Evolutionary conservation across 2,329 filamentous ascomycete species (phyloP), one percentile per base, ranked within the genome.

Genomic region (Paramyrothecium roridum): DNA sequence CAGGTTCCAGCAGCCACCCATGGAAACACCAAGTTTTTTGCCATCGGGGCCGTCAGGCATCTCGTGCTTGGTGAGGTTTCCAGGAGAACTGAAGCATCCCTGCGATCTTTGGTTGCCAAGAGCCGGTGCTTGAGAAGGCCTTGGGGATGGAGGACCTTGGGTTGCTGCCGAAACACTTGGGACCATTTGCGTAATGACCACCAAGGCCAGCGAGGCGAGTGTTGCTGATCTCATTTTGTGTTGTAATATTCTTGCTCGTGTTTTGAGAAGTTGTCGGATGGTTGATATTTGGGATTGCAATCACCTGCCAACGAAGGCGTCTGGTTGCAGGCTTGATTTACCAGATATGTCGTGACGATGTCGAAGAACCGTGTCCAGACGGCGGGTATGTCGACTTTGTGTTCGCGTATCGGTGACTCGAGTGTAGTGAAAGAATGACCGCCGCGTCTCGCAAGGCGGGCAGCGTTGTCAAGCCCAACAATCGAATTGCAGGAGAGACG

Each of bases 1-100:
- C 70, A 69, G 21, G 10, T 30, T 30, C 26, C 26, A 30, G 10
- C 26, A 30, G 4, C 26, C 26, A 30, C 26, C 26, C 26, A 30
- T 30, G 6, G 26, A 30, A 30, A 30, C 26, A 30, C 26, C 26
- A 30, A 30, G 26, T 30, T 30, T 30, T 30, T 30, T 30, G 26
- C 26, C 26, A 30, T 30, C 26, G 26, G 26, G 26, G 26, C 26
- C 26, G 12, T 66, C 56, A 1, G 56, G 54, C 3, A 65, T 60
- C 4, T 60, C 17, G 40, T n/a, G 57, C 8, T 59, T 52, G 0
- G 70, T 70, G 63, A 76, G 69, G 48, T 76, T 73, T 55, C 77
- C 79, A 1, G 64, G 57, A 0, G 74, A 76, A 3, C 66, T 71
- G 66, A 71, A 85, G 66, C 82, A 85, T 19, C 82, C 82, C 21